Conservation (phyloP, 768 basidiomycete species). For the Boletus rubroflammeus region DNA sequence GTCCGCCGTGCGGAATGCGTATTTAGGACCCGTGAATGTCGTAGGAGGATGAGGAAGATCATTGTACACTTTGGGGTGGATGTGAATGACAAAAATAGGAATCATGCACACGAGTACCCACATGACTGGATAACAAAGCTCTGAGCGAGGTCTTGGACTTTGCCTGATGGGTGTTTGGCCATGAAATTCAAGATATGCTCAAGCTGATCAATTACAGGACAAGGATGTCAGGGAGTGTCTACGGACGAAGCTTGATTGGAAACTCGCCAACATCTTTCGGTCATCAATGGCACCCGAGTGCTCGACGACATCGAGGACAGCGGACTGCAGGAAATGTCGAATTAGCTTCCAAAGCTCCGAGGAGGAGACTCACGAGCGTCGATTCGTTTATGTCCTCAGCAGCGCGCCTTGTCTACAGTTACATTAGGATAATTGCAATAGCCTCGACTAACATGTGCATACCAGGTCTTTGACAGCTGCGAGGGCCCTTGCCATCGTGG, state of each 20-base stretch:
- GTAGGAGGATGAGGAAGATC: slow-evolving; percentile 79
- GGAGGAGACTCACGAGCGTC: slow-evolving; percentile 14
- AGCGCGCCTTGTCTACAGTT: slow-evolving; percentile 27
- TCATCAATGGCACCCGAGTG: slow-evolving; percentile 69
- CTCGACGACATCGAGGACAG: slow-evolving; percentile 56
- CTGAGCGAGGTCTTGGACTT: slow-evolving; percentile 37
- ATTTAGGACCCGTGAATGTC: slow-evolving; percentile 60
- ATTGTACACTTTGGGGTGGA: slow-evolving; percentile 56
- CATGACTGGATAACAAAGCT: slow-evolving; percentile 47
- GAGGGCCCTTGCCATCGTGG: slow-evolving; percentile 23
- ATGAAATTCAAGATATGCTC: slow-evolving; percentile 67
- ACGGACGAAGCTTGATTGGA: background rate
- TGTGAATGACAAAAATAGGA: background rate
- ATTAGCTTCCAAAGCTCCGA: background rate
- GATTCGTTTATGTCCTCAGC: slow-evolving; percentile 31
- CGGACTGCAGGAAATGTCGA: slow-evolving; percentile 37
- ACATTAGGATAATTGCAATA: background rate
- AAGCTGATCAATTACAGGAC: slow-evolving; percentile 41
- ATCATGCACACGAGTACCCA: slow-evolving; percentile 34
- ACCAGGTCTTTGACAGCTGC: slow-evolving; percentile 31
- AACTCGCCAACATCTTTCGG: slow-evolving; percentile 68
- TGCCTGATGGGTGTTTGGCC: slow-evolving; percentile 52
- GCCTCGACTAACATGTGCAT: background rate
- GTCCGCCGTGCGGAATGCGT: slow-evolving; percentile 70
- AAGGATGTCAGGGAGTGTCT: background rate